Base-by-base conservation (phyloP, 2,329 filamentous ascomycete species). In the Ophiosphaerella korrae region DNA sequence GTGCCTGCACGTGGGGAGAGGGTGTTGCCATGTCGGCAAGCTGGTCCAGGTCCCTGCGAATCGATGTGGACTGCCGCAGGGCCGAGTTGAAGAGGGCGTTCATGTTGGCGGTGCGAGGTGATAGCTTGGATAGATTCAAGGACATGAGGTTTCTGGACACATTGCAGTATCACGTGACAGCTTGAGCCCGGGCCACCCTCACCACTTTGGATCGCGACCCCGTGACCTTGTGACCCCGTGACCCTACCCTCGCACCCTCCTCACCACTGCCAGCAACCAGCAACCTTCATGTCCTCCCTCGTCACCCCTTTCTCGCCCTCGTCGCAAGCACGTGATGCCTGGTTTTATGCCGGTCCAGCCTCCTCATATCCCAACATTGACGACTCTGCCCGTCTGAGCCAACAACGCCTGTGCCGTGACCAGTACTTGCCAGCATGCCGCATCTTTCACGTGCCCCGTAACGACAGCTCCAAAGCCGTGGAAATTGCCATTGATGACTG, bases 21-120 rank as follows among this genome's bases (percentile, higher is more conserved):
- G 81, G 80, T 44, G 82, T 81, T 26, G 78, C 74, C 7, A 80
- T 78, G 53, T 85, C 80, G 50, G 87, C 81, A 65, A 92, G 87
- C 40, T 82, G 80, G 63, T 89, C 85, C 56, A 95, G 84, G 68
- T 94, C 89, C 69, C 83, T 84, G 64, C 88, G 88, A 62, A 95
- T 85, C 38, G 88, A 84, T 63, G 89, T 90, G 61, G 88, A 91
- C 77, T 95, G 90, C 77, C 91, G 90, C 46, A 94, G 80, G 45
- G 90, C 89, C 50, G 89, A 88, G 73, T 95, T 95, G 79, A 93
- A 95, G 43, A 91, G 82, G 38, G 89, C 87, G 67, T 92, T 93
- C 90, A 21, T 91, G 49, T 47, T 42, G 43, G 45, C 24, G 11
- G 47, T 7, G 47, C 66, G 13, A 67, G 55, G 18, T 21, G 18